Evolutionary conservation across 441 rosid species (phyloP), one percentile per base, ranked within the genome.

Genomic region (Flueggea neowawraea): DNA sequence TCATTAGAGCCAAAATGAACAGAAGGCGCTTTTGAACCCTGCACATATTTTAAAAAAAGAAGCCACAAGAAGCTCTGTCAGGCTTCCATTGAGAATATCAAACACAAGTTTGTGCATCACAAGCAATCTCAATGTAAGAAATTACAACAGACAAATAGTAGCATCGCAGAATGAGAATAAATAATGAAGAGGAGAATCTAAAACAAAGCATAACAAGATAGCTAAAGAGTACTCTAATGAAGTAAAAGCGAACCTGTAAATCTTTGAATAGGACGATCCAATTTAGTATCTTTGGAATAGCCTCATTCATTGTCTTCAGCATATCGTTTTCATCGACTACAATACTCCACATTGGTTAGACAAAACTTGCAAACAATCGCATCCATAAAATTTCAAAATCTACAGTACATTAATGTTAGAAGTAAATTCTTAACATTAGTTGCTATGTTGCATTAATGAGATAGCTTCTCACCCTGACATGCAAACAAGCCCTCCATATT

Each of bases 401-500:
- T 51, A 43, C 12, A 53, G 14, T 49, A 63, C 12, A 55, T 54
- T 31, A 14, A 47, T 48, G 57, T 22, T 22, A 2, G 58, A 12
- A 56, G 31, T 43, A 16, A 31, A 6, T 45, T 22, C 1, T 22
- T 22, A 22, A 22, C 28, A 22, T 22, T 22, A 22, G 28, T 2
- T 22, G 28, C 28, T 22, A 22, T 2, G 28, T 22, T 22, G 28
- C 1, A 22, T 2, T 22, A 22, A 22, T 22, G 28, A 22, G 28
- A 22, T 22, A 1, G 28, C 28, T 22, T 22, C 58, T 73, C 64
- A 95, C 98, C 99, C 85, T 95, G 94, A 79, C 97, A 95, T 39
- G 99, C 95, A 71, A 82, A 90, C 76, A 95, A 75, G 82, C 87
- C 90, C 70, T 92, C 97, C 53, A 90, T 75, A 82, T 88, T 88